Evolutionary conservation across 352 stramenopile species (phyloP), one percentile per base, ranked within the genome.

Genomic region (Pythium periplocum): DNA sequence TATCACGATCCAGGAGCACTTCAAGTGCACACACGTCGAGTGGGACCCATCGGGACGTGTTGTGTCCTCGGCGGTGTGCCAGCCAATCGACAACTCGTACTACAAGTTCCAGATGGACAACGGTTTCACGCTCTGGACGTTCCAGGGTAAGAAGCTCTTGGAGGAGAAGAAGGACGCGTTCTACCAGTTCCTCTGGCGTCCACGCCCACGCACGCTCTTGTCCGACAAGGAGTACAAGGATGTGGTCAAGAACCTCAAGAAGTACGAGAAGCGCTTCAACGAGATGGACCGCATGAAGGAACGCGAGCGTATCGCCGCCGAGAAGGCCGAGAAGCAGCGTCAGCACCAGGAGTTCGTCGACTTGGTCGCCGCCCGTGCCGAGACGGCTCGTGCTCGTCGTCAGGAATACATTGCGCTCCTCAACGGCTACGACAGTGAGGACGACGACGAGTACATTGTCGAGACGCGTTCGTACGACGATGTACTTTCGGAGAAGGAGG

Each of bases 71-170:
- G 88, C 90, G 17, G 96, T 99, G 47, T 97, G 90, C 51, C 97
- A 99, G 71, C 91, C 95, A 8, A 83, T 99, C 42, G 92, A 97
- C 59, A 93, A 92, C 68, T 87, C 81, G 69, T 92, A 94, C 74
- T 98, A 98, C 78, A 98, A 98, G 75, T 97, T 97, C 74, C 90
- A 96, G 51, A 98, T 99, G 90, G 97, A 99, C 83, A 99, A 99
- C 61, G 97, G 97, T 48, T 99, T 97, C 78, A 98, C 94, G 55
- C 67, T 98, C 26, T 98, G 95, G 95, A 97, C 86, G 40, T 99
- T 99, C 85, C 97, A 99, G 76, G 96, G 96, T 30, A 97, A 96
- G 64, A 81, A 96, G 59, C 71, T 98, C 1, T 73, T 86, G 40
- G 91, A 98, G 62, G 82, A 97, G 65, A 97, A 96, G 58, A 98